Base-by-base conservation (phyloP, 257 asterid genomes). In the Catharanthus roseus region DNA sequence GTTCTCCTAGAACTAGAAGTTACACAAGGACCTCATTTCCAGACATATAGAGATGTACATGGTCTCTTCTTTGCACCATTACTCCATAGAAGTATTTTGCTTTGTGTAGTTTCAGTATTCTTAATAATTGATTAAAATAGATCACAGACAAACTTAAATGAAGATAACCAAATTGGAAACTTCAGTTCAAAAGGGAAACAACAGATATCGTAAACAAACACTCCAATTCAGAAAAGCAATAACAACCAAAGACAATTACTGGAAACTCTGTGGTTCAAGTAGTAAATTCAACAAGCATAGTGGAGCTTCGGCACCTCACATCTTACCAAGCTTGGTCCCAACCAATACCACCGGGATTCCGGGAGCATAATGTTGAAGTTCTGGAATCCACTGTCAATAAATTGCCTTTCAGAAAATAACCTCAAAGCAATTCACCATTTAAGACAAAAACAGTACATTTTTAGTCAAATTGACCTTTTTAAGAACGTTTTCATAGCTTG, bases 281-380 rank as follows among this genome's bases (percentile, higher is more conserved):
- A 64, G 29, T 34, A 47, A 55, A 31, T 38, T 56, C n/a, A 41
- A 65, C 51, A 19, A 50, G 18, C 56, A 51, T 44, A 77, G 31
- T 4, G 31, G 39, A 62, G 67, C 18, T 42, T 16, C 68, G 44
- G 16, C 24, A 24, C 53, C 10, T 38, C 44, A 63, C 50, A 50
- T 70, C 86, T 41, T 82, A 89, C 97, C 97, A 69, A 87, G 87
- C 83, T 91, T 91, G 67, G 97, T 91, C 77, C 97, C 96, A 60
- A 88, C 97, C 34, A 91, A 84, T 67, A 91, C 93, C 53, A 91
- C 85, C 0, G 97, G 97, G 42, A 80, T 84, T 68, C 96, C 96
- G 19, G 97, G 96, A 67, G 96, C 91, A 79, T 82, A 87, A 81
- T 91, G 97, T 82, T 87, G 90, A 76, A 91, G 97, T 84, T 91